A percentile compares a stretch with the other conserved stretches of the same genome.
These are phyloP conservation scores for Atkinsonella hypoxylon DNA, from an alignment of 2,329 filamentous ascomycete genomes.

Conservation along the genomic window DNA sequence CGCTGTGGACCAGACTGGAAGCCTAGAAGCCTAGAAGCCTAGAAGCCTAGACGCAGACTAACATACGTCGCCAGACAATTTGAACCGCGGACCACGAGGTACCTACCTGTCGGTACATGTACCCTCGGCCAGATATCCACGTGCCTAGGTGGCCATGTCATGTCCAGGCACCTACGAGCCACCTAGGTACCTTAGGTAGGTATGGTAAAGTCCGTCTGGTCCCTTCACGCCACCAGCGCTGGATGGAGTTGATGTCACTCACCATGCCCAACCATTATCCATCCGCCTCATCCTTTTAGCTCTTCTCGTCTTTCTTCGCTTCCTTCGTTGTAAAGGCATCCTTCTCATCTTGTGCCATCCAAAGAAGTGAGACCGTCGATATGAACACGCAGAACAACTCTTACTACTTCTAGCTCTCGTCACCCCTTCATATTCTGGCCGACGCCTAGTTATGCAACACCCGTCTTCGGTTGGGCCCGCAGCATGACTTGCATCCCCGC, in stretches of 20 bases:
- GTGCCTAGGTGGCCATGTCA: too few relatives aligned
- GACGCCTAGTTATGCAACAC: background rate
- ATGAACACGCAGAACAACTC: background rate
- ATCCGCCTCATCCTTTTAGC: background rate
- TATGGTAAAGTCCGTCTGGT: background rate
- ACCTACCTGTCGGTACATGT: too few relatives aligned
- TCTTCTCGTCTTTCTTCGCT: constrained; percentile 3
- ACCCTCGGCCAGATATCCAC: too few relatives aligned
- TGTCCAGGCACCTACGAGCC: too few relatives aligned
- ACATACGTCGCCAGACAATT: too few relatives aligned
- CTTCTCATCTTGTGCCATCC: background rate
- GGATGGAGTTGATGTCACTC: constrained; percentile 1
- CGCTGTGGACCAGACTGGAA: too few relatives aligned
- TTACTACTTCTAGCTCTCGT: background rate
- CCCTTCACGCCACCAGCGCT: background rate
- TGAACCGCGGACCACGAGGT: too few relatives aligned
- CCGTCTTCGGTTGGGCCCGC: constrained; percentile 9
- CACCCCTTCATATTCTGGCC: background rate
- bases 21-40: too few relatives aligned
- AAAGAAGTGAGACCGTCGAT: background rate
- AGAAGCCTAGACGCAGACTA: too few relatives aligned
- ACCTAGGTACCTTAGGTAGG: too few relatives aligned
- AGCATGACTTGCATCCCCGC: constrained; percentile 23
- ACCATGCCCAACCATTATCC: background rate
- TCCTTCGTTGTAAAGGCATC: background rate